Evolutionary conservation across 1,139 yeast genomes (phyloP), one percentile per base, ranked within the genome.

Genomic region (Taphrina flavorubra): DNA sequence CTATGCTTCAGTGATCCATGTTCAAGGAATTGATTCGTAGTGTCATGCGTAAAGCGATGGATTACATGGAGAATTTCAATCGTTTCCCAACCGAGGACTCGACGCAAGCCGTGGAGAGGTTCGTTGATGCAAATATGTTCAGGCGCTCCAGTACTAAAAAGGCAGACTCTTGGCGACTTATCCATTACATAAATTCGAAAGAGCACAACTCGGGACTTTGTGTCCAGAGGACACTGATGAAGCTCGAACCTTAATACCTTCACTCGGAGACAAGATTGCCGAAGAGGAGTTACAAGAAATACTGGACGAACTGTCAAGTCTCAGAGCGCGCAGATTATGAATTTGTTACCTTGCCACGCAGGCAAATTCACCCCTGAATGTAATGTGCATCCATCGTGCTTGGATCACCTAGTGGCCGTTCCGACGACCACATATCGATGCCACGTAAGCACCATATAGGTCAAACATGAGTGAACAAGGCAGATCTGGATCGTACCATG

Each of bases 171-270:
- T 62, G 16, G 62, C 66, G 34, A 62, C 61, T 20, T 53, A 53
- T 13, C 56, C 61, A 11, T 81, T 94, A 75, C 99, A 94, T 80
- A 98, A 99, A 1, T 95, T 94, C 78, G 99, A 94, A 79, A 83
- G 91, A 68, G 97, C 99, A 0, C 99, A 94, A 79, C 82, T 94
- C 68, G 97, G 98, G 0, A 90, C 96, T 1, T 82, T 94, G 72
- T 91, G 95, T 55, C 92, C 97, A 79, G 99, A 94, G 77, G 98
- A 94, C 74, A 92, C 97, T 6, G 99, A 94, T 76, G 99, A 94
- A 81, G 98, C 98, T 42, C 90, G 92, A 79, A 90, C 97, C 37
- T 82, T 94, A 76, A 88, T 94, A 72, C 97, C 99, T 60, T 72
- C 74, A 36, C 56, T 71, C n/a, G 68, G 71, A 10, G 65, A 59